These are phyloP conservation scores for Scutellaria barbata DNA, from an alignment of 257 asterid species.

Conservation along the genomic window DNA sequence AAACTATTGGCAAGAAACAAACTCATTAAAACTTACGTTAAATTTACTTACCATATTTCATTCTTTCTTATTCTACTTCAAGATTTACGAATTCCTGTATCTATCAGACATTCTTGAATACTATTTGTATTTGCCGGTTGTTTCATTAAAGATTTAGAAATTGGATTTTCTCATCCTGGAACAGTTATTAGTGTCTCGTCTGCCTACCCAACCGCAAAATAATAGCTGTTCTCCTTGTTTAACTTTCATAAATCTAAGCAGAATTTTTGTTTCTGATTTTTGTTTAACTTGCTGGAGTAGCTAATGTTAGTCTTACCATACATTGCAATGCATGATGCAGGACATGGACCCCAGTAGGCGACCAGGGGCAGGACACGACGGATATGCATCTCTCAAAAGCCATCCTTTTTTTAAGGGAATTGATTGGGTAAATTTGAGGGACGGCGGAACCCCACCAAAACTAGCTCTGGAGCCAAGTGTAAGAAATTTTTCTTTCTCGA, in stretches of 20 bases:
- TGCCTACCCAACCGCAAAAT: neutral
- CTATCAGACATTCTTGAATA: no score
- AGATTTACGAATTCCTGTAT: neutral
- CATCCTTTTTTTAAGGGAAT: slow-evolving; percentile 84
- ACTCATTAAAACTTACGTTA: neutral
- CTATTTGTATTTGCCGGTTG: neutral
- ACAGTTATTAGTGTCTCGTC: neutral
- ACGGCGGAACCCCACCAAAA: slow-evolving; percentile 65
- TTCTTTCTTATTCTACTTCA: neutral
- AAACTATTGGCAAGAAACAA: slow-evolving; percentile 71
- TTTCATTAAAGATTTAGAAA: neutral
- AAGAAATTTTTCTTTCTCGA: slow-evolving; percentile 21
- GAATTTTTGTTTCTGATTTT: no score
- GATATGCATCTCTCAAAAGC: slow-evolving; percentile 76
- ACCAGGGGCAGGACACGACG: slow-evolving; percentile 91
- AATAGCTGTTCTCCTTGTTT: neutral
- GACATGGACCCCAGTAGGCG: slow-evolving; percentile 87
- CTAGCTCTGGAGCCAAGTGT: slow-evolving; percentile 79
- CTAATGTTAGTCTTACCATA: no score
- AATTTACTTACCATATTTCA: neutral
- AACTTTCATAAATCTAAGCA: no score
- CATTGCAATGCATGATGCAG: slow-evolving; percentile 44
- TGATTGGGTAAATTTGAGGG: slow-evolving; percentile 80
- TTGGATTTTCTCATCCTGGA: neutral
- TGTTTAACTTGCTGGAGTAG: no score